These are phyloP conservation scores for Exserohilum rostratum DNA, from an alignment of 2,329 filamentous ascomycete species.

Conservation along the genomic window DNA sequence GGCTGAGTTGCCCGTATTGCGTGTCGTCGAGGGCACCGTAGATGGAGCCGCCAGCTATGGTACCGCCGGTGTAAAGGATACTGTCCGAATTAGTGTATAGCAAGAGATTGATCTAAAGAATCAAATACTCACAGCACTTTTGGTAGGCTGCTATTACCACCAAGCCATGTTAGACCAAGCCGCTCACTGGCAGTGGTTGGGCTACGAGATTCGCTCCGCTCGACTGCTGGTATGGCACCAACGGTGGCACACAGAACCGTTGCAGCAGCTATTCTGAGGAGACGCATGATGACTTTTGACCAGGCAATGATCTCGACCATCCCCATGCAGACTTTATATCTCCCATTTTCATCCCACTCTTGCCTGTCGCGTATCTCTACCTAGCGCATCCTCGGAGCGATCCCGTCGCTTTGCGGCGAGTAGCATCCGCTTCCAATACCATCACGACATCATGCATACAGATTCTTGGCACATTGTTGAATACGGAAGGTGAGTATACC, in stretches of 20 bases:
- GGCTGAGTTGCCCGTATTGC: conserved; percentile 33
- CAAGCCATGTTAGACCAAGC: conserved; percentile 29
- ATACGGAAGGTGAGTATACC: neutral
- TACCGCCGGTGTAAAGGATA: conserved; percentile 36
- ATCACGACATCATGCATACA: neutral
- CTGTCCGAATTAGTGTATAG: conserved; percentile 11
- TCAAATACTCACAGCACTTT: conserved; percentile 28
- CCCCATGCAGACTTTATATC: neutral
- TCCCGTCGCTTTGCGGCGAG: too few relatives aligned
- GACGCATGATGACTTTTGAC: neutral
- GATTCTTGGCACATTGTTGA: neutral
- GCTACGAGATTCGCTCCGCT: conserved; percentile 2
- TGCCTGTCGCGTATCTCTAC: too few relatives aligned
- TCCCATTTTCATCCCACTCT: neutral
- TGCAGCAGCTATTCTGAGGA: neutral
- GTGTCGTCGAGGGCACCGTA: conserved; percentile 40
- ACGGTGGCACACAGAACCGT: neutral
- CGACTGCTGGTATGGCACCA: neutral
- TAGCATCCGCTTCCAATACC: too few relatives aligned
- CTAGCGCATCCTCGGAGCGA: too few relatives aligned
- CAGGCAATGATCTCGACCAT: accelerated
- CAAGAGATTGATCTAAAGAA: too few relatives aligned
- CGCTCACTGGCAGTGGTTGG: conserved; percentile 28
- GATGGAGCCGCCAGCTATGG: conserved; percentile 32
- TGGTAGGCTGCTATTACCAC: conserved; percentile 30